Conservation (phyloP, 371 early-diverging fungal genomes). For the Rhizopus stolonifer region DNA sequence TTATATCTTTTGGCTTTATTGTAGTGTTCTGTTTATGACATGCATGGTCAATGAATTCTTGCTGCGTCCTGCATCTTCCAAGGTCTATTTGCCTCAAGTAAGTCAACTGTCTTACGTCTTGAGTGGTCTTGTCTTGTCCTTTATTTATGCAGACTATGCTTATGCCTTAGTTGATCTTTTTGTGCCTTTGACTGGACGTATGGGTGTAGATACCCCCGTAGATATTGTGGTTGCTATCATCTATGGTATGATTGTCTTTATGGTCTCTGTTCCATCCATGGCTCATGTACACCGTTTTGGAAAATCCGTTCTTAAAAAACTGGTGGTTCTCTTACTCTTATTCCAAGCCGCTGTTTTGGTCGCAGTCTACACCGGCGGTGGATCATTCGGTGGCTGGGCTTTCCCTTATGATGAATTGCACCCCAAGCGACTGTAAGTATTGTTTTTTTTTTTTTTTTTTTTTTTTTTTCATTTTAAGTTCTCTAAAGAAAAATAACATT, state of each 20-base stretch:
- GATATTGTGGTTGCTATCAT: constrained; percentile 67
- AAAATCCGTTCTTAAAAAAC: constrained; percentile 31
- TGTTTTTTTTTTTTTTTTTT: neutral
- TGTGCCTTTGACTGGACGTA: constrained; percentile 75
- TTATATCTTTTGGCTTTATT: constrained; percentile 49
- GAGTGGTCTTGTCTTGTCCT: constrained; percentile 35
- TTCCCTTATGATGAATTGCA: constrained; percentile 66
- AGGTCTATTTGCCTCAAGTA: constrained; percentile 27
- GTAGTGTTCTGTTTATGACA: constrained; percentile 24
- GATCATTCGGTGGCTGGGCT: constrained; percentile 35
- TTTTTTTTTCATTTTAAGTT: too few species aligned
- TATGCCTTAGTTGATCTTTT: constrained; percentile 63
- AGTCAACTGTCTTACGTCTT: constrained; percentile 43
- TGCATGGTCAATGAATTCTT: constrained; percentile 32
- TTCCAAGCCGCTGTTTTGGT: constrained; percentile 42
- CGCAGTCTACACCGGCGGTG: constrained; percentile 37
- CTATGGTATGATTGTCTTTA: constrained; percentile 55
- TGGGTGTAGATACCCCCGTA: constrained; percentile 68
- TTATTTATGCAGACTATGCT: constrained; percentile 48
- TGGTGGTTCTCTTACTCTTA: constrained; percentile 34
- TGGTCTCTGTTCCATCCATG: constrained; percentile 49
- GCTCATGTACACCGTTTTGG: constrained; percentile 64
- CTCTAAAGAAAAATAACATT: neutral
- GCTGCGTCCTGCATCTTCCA: constrained; percentile 23
- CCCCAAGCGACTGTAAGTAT: constrained; percentile 56